Conservation (phyloP, 257 asterid species). For the Ophiorrhiza pumila region DNA sequence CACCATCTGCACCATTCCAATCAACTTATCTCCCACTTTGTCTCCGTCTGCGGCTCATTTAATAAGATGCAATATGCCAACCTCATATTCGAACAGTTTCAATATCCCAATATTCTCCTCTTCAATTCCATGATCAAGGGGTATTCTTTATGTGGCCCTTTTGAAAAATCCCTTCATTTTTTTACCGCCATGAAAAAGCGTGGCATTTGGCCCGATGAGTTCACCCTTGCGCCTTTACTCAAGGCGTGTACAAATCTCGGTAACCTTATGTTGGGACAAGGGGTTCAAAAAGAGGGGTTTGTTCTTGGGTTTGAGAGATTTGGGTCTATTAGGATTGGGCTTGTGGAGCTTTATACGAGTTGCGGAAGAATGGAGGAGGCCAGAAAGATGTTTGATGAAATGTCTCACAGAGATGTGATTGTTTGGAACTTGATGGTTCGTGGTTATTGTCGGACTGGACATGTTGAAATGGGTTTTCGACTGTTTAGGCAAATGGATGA, state of each 20-base stretch:
- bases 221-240: constrained; percentile 38
- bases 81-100: constrained; percentile 30
- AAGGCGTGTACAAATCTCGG: constrained; percentile 37
- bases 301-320: constrained; percentile 40
- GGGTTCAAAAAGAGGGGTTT: constrained; percentile 29
- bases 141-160: constrained; percentile 33
- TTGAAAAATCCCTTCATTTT: constrained; percentile 21
- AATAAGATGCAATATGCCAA: constrained; percentile 35
- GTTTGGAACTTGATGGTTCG: constrained; percentile 48
- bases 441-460: constrained; percentile 34
- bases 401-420: constrained; percentile 36
- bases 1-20: constrained; percentile 45
- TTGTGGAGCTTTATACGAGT: constrained; percentile 32
- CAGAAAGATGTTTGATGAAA: constrained; percentile 40
- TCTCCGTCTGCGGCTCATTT: constrained; percentile 37
- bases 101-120: constrained; percentile 38
- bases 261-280: constrained; percentile 27
- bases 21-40: constrained; percentile 41
- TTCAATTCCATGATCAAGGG: constrained; percentile 45
- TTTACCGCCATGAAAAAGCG: constrained; percentile 33
- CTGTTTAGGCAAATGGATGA: constrained; percentile 40
- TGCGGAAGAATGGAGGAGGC: constrained; percentile 33
- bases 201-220: constrained; percentile 45
- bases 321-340: constrained; percentile 31
- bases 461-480: constrained; percentile 29